Base-by-base conservation (phyloP, 257 asterid genomes). In the Nicotiana otophora region DNA sequence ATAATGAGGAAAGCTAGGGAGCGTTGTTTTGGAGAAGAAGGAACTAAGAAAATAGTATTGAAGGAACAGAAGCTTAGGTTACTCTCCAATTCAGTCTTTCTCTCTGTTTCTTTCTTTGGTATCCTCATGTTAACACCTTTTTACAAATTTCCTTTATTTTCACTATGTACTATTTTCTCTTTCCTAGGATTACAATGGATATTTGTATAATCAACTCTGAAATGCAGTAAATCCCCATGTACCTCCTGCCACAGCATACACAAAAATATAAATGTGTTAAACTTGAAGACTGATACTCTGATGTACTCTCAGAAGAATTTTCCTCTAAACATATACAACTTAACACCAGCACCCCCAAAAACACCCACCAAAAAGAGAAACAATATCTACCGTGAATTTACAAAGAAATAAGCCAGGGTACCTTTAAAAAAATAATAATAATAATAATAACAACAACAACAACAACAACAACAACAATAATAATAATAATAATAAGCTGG, bases 341-440 rank as follows among this genome's bases (percentile, higher is more conserved):
- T 48, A 74, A 48, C 39, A 34, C 39, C 11, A 74, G 39, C 34
- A 20, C 62, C 42, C 26, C 26, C 4, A 51, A 16, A 74, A 20
- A 11, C 36, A 72, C 34, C 60, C 78, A 72, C 10, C 36, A 72
- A 75, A 75, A 75, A 34, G 28, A 26, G 31, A 51, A 48, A 15
- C 5, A 15, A 51, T 34, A 72, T 46, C 14, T 23, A 75, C 53
- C 5, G 17, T 75, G 61, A 46, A 28, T 51, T 28, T 75, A 75
- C 46, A 1, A 51, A 51, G 64, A 42, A 62, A 80, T 64, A 60
- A 26, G 79, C 42, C 64, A 81, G 69, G 84, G 75, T 91, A 93
- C 97, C 98, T 96, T 39, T n/a, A 20, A 70, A 14, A 5, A 70
- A 5, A 70, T n/a, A n/a, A n/a, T n/a, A n/a, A 11, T 8, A 67